Evolutionary conservation across 331 rosid species (phyloP), one percentile per base, ranked within the genome.

Genomic region (Rosa hybrid): DNA sequence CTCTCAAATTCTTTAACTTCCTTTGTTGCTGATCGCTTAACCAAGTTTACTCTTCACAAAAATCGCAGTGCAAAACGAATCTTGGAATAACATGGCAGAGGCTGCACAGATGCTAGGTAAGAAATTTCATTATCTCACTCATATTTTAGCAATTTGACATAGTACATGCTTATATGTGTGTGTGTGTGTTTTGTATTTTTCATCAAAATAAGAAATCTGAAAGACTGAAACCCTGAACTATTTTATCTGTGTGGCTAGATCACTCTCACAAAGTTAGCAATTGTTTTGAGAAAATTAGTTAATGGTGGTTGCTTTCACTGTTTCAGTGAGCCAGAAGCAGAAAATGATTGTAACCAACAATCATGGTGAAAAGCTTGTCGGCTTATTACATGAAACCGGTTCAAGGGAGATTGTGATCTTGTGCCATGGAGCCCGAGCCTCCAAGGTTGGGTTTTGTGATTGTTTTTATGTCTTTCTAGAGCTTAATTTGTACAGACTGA

Each of bases 371-470:
- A 92, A 87, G 23, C 91, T 90, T 1, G 96, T 91, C 76, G 98
- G 98, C 68, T 46, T 83, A 11, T 84, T 91, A 44, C 94, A 90
- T 78, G 90, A 94, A 79, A 79, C 89, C 70, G 97, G 92, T 80
- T 85, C 91, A 72, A 41, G 39, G 12, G 90, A 87, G 63, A 56
- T 89, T 73, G 91, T 90, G 4, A 82, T 90, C 85, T 77, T 90
- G 30, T 94, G 97, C 83, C 97, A 92, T 72, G 93, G 97, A 30
- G 70, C 70, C 1, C 44, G 44, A 62, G 68, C 68, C 39, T 62
- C 41, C 16, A 62, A 62, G 68, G 68, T 60, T 25, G 39, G 68
- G 4, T 25, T 10, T 27, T 23, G 34, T 21, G 27, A 57, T n/a
- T 57, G 6, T 38, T 10, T 59, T 21, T 38, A 18, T 30, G 30